Base-by-base conservation (phyloP, 352 stramenopile species). In the Aphanomyces astaci region DNA sequence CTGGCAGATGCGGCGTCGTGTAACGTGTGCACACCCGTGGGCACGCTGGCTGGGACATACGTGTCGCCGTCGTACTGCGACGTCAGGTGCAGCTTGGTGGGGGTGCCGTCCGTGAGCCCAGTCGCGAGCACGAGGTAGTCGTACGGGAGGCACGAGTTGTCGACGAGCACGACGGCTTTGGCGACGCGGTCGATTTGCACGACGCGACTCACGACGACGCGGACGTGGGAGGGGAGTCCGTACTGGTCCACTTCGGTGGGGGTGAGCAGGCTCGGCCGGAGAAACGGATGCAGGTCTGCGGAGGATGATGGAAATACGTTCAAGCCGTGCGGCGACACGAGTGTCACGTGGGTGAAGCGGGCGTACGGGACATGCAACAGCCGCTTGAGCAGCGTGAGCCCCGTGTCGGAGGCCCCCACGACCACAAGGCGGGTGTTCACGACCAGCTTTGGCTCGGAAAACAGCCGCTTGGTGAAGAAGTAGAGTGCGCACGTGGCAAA, bases 341-440 rank as follows among this genome's bases (percentile, higher is more conserved):
- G 76, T 33, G 85, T 92, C 33, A 97, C 67, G 70, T 87, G 95
- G 0, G 84, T 80, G 64, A 96, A 93, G 9, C 89, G 77, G 64
- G 94, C 48, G 75, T 96, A 94, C n/a, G 86, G 86, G 15, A 90
- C 79, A 4, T 75, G 70, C 2, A 96, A 64, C 25, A 97, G 76
- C 0, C 77, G 76, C 74, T 92, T 74, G 25, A 97, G 75, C 22
- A 86, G 78, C n/a, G 86, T 80, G 13, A 97, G 66, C 11, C 81
- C 89, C 33, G 86, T 82, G 36, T 94, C 84, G 0, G 84, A 94
- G 0, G 81, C 86, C 1, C 90, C 92, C 0, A 97, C 80, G 17
- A 97, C 63, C 10, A 97, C 90, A 10, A 97, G 70, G 13, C 90
- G 84, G 48, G 91, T 78, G 71, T 93, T 94, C 15, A 92, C 69